Percentiles rank a stretch among this genome's conserved stretches.
These are phyloP conservation scores for Coniochaeta sp. DNA, from an alignment of 2,329 filamentous ascomycete genomes.

Conservation along the genomic window DNA sequence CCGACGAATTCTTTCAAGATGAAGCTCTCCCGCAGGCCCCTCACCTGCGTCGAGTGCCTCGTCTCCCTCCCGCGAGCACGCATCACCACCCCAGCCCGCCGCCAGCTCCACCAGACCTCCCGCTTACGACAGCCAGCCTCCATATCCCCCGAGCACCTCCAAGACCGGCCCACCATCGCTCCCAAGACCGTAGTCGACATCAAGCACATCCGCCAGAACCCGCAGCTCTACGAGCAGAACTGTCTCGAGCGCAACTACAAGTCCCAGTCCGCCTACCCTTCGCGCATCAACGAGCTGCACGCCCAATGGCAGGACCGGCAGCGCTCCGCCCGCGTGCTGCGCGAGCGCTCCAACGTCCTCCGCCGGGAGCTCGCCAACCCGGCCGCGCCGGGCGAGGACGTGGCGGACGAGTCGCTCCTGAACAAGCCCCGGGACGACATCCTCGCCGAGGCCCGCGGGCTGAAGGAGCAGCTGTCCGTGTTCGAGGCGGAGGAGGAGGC, in stretches of 20 bases:
- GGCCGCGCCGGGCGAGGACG: constrained; percentile 32
- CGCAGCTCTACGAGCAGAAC: constrained; percentile 73
- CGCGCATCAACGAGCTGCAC: constrained; percentile 48
- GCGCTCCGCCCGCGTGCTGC: constrained; percentile 49
- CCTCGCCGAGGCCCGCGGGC: constrained; percentile 53
- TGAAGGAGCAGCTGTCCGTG: constrained; percentile 56
- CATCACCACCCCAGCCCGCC: neutral
- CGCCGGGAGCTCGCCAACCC: constrained; percentile 50
- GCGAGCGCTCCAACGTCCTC: constrained; percentile 60
- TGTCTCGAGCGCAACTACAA: constrained; percentile 81
- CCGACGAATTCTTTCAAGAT: constrained; percentile 7
- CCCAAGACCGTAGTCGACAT: constrained; percentile 77
- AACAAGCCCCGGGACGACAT: constrained; percentile 39
- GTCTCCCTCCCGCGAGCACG: neutral
- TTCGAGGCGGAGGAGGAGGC: constrained; percentile 57
- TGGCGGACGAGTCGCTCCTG: constrained; percentile 11
- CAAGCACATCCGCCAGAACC: constrained; percentile 83
- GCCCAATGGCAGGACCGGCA: constrained; percentile 55
- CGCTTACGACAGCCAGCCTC: neutral
- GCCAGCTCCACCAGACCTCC: constrained; percentile 1
- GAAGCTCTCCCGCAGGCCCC: constrained; percentile 8
- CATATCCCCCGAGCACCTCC: neutral
- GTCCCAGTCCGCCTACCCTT: constrained; percentile 44
- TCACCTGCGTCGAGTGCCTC: constrained; percentile 11
- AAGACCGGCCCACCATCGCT: constrained; percentile 56